Evolutionary conservation across 805 yeast genomes (phyloP).

Genomic region (Starmerella asiatica): DNA sequence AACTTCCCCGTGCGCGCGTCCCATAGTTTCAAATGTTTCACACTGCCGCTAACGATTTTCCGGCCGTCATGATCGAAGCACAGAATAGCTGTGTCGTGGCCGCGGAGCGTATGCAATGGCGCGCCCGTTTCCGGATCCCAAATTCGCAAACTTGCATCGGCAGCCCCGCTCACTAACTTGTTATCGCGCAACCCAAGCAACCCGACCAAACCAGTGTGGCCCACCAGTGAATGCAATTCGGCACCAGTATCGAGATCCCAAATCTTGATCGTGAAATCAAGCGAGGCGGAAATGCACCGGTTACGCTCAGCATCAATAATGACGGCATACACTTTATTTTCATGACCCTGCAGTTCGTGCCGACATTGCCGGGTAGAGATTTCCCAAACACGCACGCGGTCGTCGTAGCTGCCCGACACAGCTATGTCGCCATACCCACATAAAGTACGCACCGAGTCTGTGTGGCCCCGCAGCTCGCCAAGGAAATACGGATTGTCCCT

Average conservation of each 20-base stretch:
- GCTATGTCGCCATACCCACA: conserved; percentile 74
- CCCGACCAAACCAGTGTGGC: conserved; percentile 86
- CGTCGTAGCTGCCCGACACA: conserved; percentile 83
- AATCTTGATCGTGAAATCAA: conserved; percentile 75
- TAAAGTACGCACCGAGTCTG: conserved; percentile 72
- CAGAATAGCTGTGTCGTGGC: conserved; percentile 78
- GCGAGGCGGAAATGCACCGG: conserved; percentile 78
- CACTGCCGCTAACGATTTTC: conserved; percentile 78
- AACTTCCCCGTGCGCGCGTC: conserved; percentile 55
- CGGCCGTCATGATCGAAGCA: conserved; percentile 84
- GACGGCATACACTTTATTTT: conserved; percentile 78
- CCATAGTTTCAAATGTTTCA: conserved; percentile 77
- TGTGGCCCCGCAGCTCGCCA: conserved; percentile 59
- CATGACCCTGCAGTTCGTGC: conserved; percentile 67
- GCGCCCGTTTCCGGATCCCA: conserved; percentile 77
- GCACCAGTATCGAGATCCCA: conserved; percentile 80
- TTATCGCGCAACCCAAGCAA: conserved; percentile 63
- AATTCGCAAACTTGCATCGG: conserved; percentile 78
- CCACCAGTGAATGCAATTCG: conserved; percentile 56
- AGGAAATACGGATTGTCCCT: conserved; percentile 45
- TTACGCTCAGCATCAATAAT: conserved; percentile 62
- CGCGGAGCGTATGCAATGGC: conserved; percentile 54
- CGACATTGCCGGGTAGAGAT: conserved; percentile 58
- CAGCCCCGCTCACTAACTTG: conserved; percentile 84
- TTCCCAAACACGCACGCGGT: conserved; percentile 87